Percentiles rank a stretch among this genome's conserved stretches.
Evolutionary conservation across 75 land plant species (phyloP).

Genomic region (Selaginella tamariscina): DNA sequence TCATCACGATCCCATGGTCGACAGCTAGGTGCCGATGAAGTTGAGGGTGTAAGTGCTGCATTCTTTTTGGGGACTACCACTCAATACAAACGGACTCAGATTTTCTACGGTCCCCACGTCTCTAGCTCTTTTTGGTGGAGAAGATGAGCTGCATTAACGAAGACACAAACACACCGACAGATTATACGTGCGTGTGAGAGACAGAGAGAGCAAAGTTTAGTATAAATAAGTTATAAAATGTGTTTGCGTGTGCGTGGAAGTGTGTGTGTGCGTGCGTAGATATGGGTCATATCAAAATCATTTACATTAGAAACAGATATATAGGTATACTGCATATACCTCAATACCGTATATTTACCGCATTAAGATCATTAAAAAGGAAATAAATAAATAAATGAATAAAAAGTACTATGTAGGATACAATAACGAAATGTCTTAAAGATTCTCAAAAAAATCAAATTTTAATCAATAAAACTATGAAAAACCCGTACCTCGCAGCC

Average conservation of each 20-base stretch:
- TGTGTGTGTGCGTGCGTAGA: no score
- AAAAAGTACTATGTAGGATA: slow-evolving; percentile 14
- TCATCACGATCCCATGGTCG: neutral
- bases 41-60: neutral
- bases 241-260: no score
- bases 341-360: no score
- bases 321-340: no score
- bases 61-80: neutral
- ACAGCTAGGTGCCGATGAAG: slow-evolving; percentile 27
- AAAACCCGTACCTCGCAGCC: slow-evolving; percentile 17
- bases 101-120: slow-evolving; percentile 12
- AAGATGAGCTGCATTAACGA: neutral
- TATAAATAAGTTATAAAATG: no score
- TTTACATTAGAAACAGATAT: no score
- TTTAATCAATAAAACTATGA: neutral
- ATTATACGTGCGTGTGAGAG: no score
- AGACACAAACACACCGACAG: no score
- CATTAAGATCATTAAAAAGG: neutral
- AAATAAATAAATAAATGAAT: neutral
- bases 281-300: no score
- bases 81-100: slow-evolving; percentile 11
- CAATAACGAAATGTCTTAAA: slow-evolving; percentile 13
- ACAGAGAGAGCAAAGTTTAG: no score
- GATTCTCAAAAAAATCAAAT: neutral
- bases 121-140: slow-evolving; percentile 13